phyloP scores from a whole-genome alignment of 805 yeast species.

The Barnettozyma siamensis region DNA sequence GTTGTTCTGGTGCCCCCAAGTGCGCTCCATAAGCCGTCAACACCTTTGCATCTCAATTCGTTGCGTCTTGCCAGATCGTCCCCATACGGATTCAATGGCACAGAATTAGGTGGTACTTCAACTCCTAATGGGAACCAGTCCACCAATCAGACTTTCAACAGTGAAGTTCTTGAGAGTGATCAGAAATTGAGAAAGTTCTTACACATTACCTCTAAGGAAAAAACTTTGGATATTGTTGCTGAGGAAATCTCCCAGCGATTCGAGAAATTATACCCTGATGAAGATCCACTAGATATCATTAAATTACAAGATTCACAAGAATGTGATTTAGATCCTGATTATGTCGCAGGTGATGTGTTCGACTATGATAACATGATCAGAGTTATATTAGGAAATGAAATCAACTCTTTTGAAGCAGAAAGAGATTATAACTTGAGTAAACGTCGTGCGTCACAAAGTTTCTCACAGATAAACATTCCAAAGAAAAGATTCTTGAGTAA shows the following conservation, averaged over 20 bases:
- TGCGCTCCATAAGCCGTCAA: conserved; percentile 19
- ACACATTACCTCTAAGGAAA: conserved; percentile 49
- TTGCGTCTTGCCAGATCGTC: conserved; percentile 5
- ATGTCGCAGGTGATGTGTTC: conserved; percentile 58
- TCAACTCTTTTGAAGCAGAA: conserved; percentile 24
- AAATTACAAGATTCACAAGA: conserved; percentile 60
- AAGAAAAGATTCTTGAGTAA: conserved; percentile 18
- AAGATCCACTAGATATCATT: conserved; percentile 47
- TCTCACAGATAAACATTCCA: conserved; percentile 21
- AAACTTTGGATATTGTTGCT: conserved; percentile 43
- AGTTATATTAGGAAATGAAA: conserved; percentile 38
- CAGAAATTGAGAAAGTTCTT: conserved; percentile 47
- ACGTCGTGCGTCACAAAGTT: conserved; percentile 22
- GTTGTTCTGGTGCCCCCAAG: conserved; percentile 40
- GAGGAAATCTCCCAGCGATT: conserved; percentile 52
- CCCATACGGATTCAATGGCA: conserved; percentile 7
- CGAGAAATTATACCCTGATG: conserved; percentile 59
- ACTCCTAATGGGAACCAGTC: conserved; percentile 10
- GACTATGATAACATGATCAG: conserved; percentile 41
- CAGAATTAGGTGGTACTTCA: conserved; percentile 6
- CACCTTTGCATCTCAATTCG: conserved; percentile 3
- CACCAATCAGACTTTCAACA: not conserved
- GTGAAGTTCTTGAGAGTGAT: conserved; percentile 24
- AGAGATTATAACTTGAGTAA: conserved; percentile 9
- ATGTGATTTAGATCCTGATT: conserved; percentile 81